Evolutionary conservation across 1,284 basidiomycete species (phyloP).

Genomic region (Apiotrichum sp.): DNA sequence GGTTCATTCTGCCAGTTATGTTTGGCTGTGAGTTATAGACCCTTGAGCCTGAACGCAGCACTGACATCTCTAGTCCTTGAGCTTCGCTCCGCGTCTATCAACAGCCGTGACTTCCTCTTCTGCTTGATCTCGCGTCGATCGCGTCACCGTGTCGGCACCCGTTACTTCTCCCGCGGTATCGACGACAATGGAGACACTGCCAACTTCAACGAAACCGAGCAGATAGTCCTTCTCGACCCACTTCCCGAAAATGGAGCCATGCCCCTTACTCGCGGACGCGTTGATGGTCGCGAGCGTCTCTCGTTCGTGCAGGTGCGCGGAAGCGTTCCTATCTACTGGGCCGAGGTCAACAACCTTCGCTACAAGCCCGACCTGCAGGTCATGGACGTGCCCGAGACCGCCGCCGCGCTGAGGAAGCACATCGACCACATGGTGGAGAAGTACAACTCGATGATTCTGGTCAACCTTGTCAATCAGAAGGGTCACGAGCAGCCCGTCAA

Average conservation of each 20-base stretch:
- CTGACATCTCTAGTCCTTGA: slow-evolving; percentile 64
- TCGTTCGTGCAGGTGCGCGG: slow-evolving; percentile 93
- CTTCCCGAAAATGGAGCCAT: slow-evolving; percentile 43
- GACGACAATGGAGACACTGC: slow-evolving; percentile 62
- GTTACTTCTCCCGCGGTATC: slow-evolving; percentile 93
- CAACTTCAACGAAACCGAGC: slow-evolving; percentile 93
- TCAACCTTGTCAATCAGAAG: slow-evolving; percentile 93
- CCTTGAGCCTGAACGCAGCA: neutral
- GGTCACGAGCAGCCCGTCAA: slow-evolving; percentile 94
- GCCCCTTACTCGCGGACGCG: slow-evolving; percentile 33
- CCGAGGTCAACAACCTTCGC: slow-evolving; percentile 89
- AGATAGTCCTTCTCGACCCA: slow-evolving; percentile 72
- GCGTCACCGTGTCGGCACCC: slow-evolving; percentile 88
- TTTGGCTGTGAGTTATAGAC: slow-evolving; percentile 69
- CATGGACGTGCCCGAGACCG: slow-evolving; percentile 84
- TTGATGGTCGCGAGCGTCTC: slow-evolving; percentile 52
- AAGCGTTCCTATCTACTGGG: slow-evolving; percentile 92
- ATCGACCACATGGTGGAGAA: slow-evolving; percentile 64
- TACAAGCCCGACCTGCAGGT: slow-evolving; percentile 97
- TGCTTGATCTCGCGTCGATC: slow-evolving; percentile 88
- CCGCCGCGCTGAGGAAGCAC: slow-evolving; percentile 68
- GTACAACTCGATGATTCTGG: slow-evolving; percentile 76
- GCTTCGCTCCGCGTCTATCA: slow-evolving; percentile 68
- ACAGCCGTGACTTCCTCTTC: slow-evolving; percentile 73
- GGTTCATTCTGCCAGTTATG: slow-evolving; percentile 84